Evolutionary conservation across 768 basidiomycete species (phyloP).

Genomic region (Termitomyces sp.): DNA sequence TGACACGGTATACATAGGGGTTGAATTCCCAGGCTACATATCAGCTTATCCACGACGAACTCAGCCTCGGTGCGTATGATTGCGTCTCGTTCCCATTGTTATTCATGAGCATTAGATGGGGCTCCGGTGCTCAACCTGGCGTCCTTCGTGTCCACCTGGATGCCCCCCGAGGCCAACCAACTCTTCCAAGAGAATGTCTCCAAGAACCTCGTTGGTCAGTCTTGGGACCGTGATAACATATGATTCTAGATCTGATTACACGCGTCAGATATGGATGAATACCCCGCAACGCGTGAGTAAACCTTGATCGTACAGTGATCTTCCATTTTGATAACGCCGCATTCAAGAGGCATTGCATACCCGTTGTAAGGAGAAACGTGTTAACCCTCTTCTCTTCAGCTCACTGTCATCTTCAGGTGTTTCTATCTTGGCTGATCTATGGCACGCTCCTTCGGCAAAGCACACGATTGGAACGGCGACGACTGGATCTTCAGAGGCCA

Average conservation of each 20-base stretch:
- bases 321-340: neutral
- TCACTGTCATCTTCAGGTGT: slow-evolving; percentile 22
- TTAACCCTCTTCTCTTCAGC: neutral
- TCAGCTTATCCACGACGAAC: slow-evolving; percentile 54
- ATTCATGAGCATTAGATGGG: slow-evolving; percentile 35
- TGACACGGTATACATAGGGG: slow-evolving; percentile 32
- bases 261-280: slow-evolving; percentile 46
- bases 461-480: slow-evolving; percentile 67
- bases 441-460: slow-evolving; percentile 62
- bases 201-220: slow-evolving; percentile 54
- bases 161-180: slow-evolving; percentile 44
- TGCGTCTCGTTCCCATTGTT: neutral
- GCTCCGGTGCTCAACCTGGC: slow-evolving; percentile 61
- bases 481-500: slow-evolving; percentile 67
- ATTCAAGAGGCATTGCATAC: slow-evolving; percentile 43
- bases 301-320: neutral
- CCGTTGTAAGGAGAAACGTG: slow-evolving; percentile 27
- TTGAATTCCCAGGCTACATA: slow-evolving; percentile 49
- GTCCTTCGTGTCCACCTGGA: slow-evolving; percentile 59
- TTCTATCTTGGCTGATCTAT: slow-evolving; percentile 53
- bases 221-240: neutral
- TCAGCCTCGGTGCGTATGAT: slow-evolving; percentile 43
- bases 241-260: neutral
- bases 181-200: slow-evolving; percentile 57
- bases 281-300: slow-evolving; percentile 49